Conservation (phyloP, 257 asterid species). For the Nicotiana noctiflora region DNA sequence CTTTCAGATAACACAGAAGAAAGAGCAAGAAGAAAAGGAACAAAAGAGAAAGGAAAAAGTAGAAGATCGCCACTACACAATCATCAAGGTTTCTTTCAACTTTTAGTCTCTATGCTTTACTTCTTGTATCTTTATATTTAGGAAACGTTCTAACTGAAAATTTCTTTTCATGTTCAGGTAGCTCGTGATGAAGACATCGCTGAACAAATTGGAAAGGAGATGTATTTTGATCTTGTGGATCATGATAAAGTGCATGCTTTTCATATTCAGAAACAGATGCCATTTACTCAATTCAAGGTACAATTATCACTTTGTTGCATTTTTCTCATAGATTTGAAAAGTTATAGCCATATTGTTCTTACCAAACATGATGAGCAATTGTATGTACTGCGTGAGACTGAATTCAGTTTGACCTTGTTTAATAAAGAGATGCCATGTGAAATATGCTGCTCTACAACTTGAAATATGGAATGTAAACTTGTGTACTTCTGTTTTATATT, state of each 20-base stretch:
- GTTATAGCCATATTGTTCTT: background rate
- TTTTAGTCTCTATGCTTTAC: background rate
- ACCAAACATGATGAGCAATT: background rate
- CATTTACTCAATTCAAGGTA: slow-evolving; percentile 72
- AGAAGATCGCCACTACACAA: slow-evolving; percentile 71
- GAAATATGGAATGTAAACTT: background rate
- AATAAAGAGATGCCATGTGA: background rate
- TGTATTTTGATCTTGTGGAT: slow-evolving; percentile 81
- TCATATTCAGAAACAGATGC: slow-evolving; percentile 54
- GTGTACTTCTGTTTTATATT: background rate
- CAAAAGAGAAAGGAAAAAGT: slow-evolving; percentile 65
- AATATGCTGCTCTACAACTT: background rate
- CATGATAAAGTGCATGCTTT: slow-evolving; percentile 75
- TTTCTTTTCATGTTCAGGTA: slow-evolving; percentile 36
- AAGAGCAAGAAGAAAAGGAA: slow-evolving; percentile 69
- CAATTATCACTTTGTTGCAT: slow-evolving; percentile 1
- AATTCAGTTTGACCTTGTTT: background rate
- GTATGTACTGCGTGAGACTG: background rate
- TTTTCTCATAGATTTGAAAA: background rate
- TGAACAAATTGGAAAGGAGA: slow-evolving; percentile 66
- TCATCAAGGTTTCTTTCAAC: slow-evolving; percentile 45
- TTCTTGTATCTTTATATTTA: background rate
- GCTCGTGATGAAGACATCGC: slow-evolving; percentile 69
- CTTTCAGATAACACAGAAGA: slow-evolving; percentile 58
- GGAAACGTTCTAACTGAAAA: background rate